phyloP scores from a whole-genome alignment of 2,329 filamentous ascomycete species.

The Diplodia intermedia region DNA sequence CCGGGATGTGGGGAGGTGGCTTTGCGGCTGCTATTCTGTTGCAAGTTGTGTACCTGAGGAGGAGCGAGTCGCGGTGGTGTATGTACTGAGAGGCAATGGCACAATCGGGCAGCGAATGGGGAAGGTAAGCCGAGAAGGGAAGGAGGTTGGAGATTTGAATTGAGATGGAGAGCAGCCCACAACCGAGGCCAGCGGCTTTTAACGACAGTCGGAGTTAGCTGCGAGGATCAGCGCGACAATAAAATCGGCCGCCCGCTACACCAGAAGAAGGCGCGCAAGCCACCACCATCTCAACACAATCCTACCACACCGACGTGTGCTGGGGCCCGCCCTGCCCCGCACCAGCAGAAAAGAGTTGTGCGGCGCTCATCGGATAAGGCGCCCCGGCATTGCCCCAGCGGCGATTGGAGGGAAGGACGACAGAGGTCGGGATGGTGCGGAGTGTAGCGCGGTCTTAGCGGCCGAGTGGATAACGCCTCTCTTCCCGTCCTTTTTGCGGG shows the following conservation, averaged over 20 bases:
- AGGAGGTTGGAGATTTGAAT: slow-evolving; percentile 1
- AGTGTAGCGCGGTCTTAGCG: slow-evolving; percentile 23
- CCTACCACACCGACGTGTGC: slow-evolving; percentile 7
- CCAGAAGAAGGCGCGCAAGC: neutral
- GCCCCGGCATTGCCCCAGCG: slow-evolving; percentile 1
- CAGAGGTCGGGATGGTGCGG: slow-evolving; percentile 14
- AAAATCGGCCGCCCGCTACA: neutral
- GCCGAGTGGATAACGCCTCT: slow-evolving; percentile 7
- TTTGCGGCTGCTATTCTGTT: neutral
- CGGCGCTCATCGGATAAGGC: slow-evolving; percentile 23
- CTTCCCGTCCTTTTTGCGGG: slow-evolving; percentile 20
- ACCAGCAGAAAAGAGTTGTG: neutral
- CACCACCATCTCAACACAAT: slow-evolving; percentile 18
- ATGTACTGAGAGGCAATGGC: neutral
- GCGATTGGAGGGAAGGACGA: slow-evolving; percentile 2
- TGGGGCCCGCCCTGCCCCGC: slow-evolving; percentile 21
- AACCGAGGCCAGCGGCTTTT: slow-evolving; percentile 1
- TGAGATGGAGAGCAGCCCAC: neutral
- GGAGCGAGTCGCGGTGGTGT: neutral
- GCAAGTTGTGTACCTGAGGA: neutral
- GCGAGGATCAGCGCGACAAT: slow-evolving; percentile 9
- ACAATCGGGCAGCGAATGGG: neutral
- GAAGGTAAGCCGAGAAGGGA: neutral
- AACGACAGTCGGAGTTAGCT: neutral
- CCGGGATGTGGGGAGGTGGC: neutral